Conservation (phyloP, 108 stramenopile genomes). For the Cyclotella atomus region DNA sequence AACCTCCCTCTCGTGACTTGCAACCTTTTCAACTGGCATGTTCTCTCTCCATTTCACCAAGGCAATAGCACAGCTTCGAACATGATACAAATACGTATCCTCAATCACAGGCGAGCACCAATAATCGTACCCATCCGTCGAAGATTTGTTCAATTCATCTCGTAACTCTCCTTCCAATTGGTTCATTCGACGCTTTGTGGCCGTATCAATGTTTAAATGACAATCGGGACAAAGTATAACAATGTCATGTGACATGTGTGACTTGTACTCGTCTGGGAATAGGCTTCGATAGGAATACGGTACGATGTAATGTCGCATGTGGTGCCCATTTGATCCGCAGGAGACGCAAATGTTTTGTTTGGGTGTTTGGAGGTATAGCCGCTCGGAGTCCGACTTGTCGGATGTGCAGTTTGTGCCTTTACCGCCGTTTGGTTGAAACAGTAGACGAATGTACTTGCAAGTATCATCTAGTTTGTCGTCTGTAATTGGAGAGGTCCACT, state of each 20-base stretch:
- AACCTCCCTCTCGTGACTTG: slow-evolving; percentile 31
- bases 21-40: slow-evolving; percentile 53
- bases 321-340: slow-evolving; percentile 58
- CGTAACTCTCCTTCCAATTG: slow-evolving; percentile 35
- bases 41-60: slow-evolving; percentile 54
- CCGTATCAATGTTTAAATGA: slow-evolving; percentile 63
- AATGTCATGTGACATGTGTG: slow-evolving; percentile 84
- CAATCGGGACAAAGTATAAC: slow-evolving; percentile 83
- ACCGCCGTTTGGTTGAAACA: slow-evolving; percentile 56
- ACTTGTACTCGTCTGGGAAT: slow-evolving; percentile 76
- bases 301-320: slow-evolving; percentile 84
- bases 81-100: slow-evolving; percentile 42
- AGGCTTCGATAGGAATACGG: slow-evolving; percentile 72
- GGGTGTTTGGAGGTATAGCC: slow-evolving; percentile 47
- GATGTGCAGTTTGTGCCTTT: slow-evolving; percentile 13
- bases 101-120: slow-evolving; percentile 42
- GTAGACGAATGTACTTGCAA: slow-evolving; percentile 54
- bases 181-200: slow-evolving; percentile 54
- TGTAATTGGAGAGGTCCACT: slow-evolving; percentile 42
- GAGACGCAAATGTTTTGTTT: slow-evolving; percentile 77
- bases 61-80: slow-evolving; percentile 68
- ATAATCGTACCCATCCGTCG: slow-evolving; percentile 25
- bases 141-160: slow-evolving; percentile 15
- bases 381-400: slow-evolving; percentile 21
- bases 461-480: background rate